These are phyloP conservation scores for Talaromyces albobiverticillius DNA, from an alignment of 2,329 filamentous ascomycete species.

Conservation along the genomic window DNA sequence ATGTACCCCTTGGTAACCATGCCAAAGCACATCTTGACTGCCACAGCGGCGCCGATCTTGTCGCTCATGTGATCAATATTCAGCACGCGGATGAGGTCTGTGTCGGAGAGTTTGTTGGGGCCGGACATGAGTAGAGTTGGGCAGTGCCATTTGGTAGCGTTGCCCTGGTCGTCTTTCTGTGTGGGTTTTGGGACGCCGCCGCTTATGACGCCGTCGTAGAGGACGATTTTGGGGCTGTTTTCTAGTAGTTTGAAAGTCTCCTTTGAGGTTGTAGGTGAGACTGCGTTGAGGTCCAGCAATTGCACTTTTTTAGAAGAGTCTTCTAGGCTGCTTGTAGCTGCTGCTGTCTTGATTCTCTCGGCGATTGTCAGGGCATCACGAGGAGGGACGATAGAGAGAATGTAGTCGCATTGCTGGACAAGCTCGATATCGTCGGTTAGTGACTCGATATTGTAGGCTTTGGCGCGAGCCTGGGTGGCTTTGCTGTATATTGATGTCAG, in stretches of 20 bases:
- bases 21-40: conserved; percentile 66
- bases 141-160: neutral
- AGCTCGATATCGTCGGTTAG: neutral
- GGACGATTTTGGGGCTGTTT: neutral
- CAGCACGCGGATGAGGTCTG: conserved; percentile 30
- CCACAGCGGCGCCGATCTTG: conserved; percentile 55
- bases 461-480: neutral
- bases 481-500: too few relatives aligned
- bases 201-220: neutral
- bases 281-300: neutral
- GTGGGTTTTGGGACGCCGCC: neutral
- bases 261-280: neutral
- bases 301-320: neutral
- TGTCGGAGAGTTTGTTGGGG: neutral
- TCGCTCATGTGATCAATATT: conserved; percentile 50
- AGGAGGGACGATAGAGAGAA: neutral
- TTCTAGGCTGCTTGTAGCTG: neutral
- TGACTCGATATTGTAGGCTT: neutral
- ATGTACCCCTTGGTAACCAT: conserved; percentile 63
- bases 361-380: neutral
- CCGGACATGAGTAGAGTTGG: neutral
- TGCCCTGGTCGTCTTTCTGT: neutral
- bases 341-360: neutral
- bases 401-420: neutral
- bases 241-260: neutral